Base-by-base conservation (phyloP, 2,329 filamentous ascomycete species). In the Colletotrichum gigasporum region DNA sequence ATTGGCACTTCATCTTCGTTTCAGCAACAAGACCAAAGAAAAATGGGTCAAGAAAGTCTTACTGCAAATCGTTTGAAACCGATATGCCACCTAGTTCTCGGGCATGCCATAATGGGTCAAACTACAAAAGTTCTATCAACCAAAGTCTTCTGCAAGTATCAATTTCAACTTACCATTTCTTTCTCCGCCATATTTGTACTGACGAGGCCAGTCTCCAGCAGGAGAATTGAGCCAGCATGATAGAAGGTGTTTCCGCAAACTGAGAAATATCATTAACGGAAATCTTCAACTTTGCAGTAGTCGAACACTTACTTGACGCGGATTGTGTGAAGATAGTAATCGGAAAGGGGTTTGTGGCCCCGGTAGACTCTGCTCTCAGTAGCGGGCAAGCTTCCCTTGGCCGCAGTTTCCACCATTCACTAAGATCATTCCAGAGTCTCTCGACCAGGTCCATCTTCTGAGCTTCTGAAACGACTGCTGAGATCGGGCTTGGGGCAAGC, bases 191-290 rank as follows among this genome's bases (percentile, higher is more conserved):
- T 12, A 18, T 41, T 20, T 18, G 39, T 18, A 16, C 3, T 44
- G 4, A 51, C 34, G n/a, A 59, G 18, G 18, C 60, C 50, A 5
- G 50, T 64, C 18, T 61, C 54, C 7, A 65, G 37, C 5, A 67
- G 48, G 12, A 65, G 55, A 34, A 67, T 64, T 2, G 47, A 56
- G 20, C 60, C 60, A 5, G 65, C 44, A 18, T 67, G 60, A 24
- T 64, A 67, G 22, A 64, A 67, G 1, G 55, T 64, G 18, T 67
- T 67, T 2, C 60, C 65, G 24, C 65, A 67, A 39, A 64, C 65
- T 67, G n/a, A 11, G 14, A 24, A 32, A 5, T 5, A 14, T 45
- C 42, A 45, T 45, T 22, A 26, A 14, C 6, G 6, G 34, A n/a
- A 4, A 14, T 11, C 12, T 41, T 24, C n/a, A 7, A n/a, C 18